Percentiles rank a stretch among this genome's conserved stretches.
These are phyloP conservation scores for Penicillium paxilli DNA, from an alignment of 495 filamentous ascomycete species.

Conservation along the genomic window DNA sequence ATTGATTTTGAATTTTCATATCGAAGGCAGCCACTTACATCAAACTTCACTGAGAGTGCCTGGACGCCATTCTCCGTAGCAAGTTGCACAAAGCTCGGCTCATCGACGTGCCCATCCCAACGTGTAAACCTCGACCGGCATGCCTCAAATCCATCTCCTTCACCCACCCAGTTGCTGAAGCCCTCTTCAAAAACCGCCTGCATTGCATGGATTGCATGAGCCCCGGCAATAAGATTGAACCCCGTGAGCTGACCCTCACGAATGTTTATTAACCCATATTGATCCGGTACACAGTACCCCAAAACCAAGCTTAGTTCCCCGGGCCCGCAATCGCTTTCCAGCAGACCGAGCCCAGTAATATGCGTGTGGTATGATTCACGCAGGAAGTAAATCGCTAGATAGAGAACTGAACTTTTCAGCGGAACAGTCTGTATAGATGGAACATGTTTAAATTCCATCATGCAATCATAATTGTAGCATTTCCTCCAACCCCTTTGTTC, in stretches of 20 bases:
- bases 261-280: neutral
- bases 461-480: neutral
- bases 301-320: neutral
- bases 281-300: slow-evolving; percentile 3
- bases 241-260: neutral
- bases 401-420: neutral
- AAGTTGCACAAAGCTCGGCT: neutral
- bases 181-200: neutral
- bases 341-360: slow-evolving; percentile 4
- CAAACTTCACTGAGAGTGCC: neutral
- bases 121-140: neutral
- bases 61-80: slow-evolving; percentile 1
- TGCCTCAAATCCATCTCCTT: neutral
- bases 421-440: slow-evolving; percentile 2
- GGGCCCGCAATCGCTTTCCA: neutral
- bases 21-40: neutral
- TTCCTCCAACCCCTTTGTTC: no score
- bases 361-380: slow-evolving; percentile 1
- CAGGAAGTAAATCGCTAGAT: neutral
- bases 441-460: neutral
- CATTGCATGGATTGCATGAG: neutral
- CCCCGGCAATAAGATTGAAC: neutral
- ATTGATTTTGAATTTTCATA: neutral
- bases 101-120: neutral
- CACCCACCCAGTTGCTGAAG: neutral